Evolutionary conservation across 2,329 filamentous ascomycete genomes (phyloP), one percentile per base, ranked within the genome.

Genomic region (Aaosphaeria pasadenensis): DNA sequence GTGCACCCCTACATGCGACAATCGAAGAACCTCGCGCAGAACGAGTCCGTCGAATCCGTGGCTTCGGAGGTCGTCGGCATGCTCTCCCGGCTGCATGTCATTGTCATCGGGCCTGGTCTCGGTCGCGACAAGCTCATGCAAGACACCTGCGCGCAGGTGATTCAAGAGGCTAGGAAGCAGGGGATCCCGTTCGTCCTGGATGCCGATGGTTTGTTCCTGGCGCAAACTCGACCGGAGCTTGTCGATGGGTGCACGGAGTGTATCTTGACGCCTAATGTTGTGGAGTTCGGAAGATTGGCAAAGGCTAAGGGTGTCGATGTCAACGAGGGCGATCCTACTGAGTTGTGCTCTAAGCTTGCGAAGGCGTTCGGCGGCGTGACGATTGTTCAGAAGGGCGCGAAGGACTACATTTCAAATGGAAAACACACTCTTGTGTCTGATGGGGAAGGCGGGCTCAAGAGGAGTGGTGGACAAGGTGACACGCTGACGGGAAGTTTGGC

Each of bases 1-100:
- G 94, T 99, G 7, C 94, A 97, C 71, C 94, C 94, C 1, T 82
- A 96, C 57, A 92, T 99, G 84, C 88, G 90, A 30, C 89, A 94
- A 71, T 82, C 84, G 41, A 78, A 81, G 57, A 78, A 82, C 58
- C 73, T 81, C 45, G 68, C 73, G 28, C 70, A 75, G 43, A 72
- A 77, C 45, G 81, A 86, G 47, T 75, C 76, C 9, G 78, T 83
- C 56, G 79, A 87, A 1, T 77, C 75, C 46, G 79, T 96, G 42
- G 83, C 88, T 6, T 71, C 79, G 28, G 75, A 81, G 45, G 87
- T 97, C 55, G 81, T 91, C 51, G 82, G 80, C 50, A 88, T 97
- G 83, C 82, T 99, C 3, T 79, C 87, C 5, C 87, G 94, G 1
- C 80, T 99, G 4, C 92, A 99, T 68, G 91, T 94, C 35, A 81